Conservation (phyloP, 345 rosid genomes). For the Sisymbrium irio region DNA sequence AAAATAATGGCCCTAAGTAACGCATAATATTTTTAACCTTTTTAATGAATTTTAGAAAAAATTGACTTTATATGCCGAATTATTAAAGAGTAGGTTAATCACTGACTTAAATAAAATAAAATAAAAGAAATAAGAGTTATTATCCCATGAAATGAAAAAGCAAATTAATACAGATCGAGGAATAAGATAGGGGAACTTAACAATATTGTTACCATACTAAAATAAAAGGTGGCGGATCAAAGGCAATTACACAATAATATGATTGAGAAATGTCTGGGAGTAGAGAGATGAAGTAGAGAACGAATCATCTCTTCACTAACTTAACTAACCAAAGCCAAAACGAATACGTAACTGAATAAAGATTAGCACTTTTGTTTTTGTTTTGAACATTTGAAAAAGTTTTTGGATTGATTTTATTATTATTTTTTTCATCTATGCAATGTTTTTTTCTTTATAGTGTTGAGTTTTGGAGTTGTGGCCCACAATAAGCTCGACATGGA, state of each 20-base stretch:
- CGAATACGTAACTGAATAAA: slow-evolving; percentile 26
- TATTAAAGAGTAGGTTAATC: background rate
- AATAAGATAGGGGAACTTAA: background rate
- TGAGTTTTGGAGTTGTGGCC: slow-evolving; percentile 5
- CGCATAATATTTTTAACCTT: background rate
- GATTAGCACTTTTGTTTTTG: slow-evolving; percentile 10
- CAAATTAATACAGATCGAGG: background rate
- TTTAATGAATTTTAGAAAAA: background rate
- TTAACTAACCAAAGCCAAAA: slow-evolving; percentile 32
- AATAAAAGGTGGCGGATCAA: slow-evolving; percentile 4
- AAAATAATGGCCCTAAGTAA: background rate
- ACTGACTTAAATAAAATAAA: background rate
- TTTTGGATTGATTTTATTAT: background rate
- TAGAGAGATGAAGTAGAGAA: slow-evolving; percentile 15
- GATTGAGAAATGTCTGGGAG: slow-evolving; percentile 12
- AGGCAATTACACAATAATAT: slow-evolving; percentile 10
- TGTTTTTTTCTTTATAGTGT: background rate
- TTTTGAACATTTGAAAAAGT: background rate
- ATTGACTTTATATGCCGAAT: background rate
- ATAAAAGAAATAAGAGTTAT: background rate
- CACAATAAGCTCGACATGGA: background rate
- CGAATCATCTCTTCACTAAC: slow-evolving; percentile 21
- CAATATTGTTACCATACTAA: background rate
- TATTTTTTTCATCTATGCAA: background rate
- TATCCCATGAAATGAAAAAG: background rate